phyloP scores from a whole-genome alignment of 2,329 filamentous ascomycete genomes.

The Alternaria atra region DNA sequence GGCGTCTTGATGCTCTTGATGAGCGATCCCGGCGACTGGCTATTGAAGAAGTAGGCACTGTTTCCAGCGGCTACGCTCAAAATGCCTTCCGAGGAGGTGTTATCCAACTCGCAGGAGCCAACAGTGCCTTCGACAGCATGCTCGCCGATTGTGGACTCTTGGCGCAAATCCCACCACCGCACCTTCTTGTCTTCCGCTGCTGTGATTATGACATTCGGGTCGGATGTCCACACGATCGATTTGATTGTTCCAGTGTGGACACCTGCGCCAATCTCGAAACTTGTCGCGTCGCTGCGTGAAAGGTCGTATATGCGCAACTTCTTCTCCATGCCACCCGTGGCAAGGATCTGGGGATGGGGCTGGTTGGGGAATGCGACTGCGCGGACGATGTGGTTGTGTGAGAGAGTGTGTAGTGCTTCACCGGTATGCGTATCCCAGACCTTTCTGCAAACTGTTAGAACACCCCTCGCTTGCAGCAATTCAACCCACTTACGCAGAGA shows the following conservation, averaged over 20 bases:
- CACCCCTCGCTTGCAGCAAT: background rate
- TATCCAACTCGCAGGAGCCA: constrained; percentile 86
- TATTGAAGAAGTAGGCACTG: constrained; percentile 90
- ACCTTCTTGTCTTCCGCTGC: constrained; percentile 90
- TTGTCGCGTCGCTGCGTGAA: constrained; percentile 64
- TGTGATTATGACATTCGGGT: constrained; percentile 88
- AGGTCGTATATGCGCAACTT: constrained; percentile 95
- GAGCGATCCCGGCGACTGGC: constrained; percentile 70
- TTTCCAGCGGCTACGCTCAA: constrained; percentile 94
- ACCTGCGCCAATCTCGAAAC: constrained; percentile 87
- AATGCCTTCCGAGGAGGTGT: constrained; percentile 71
- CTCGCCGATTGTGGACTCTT: constrained; percentile 76
- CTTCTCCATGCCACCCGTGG: constrained; percentile 95
- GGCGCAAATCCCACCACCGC: constrained; percentile 91
- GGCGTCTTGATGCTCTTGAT: constrained; percentile 82
- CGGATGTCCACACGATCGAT: constrained; percentile 91
- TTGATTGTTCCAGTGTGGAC: constrained; percentile 91
- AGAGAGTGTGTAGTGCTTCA: constrained; percentile 83
- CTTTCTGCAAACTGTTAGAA: constrained; percentile 67
- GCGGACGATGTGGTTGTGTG: constrained; percentile 95
- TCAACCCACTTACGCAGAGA: constrained; percentile 75
- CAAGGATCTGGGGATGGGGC: constrained; percentile 78
- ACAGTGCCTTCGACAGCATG: constrained; percentile 84
- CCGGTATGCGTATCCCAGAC: constrained; percentile 98
- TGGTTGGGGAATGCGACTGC: constrained; percentile 84